A percentile compares a stretch with the other conserved stretches of the same genome.
Evolutionary conservation across 768 basidiomycete genomes (phyloP).

Genomic region (Leccinum uliginosum): DNA sequence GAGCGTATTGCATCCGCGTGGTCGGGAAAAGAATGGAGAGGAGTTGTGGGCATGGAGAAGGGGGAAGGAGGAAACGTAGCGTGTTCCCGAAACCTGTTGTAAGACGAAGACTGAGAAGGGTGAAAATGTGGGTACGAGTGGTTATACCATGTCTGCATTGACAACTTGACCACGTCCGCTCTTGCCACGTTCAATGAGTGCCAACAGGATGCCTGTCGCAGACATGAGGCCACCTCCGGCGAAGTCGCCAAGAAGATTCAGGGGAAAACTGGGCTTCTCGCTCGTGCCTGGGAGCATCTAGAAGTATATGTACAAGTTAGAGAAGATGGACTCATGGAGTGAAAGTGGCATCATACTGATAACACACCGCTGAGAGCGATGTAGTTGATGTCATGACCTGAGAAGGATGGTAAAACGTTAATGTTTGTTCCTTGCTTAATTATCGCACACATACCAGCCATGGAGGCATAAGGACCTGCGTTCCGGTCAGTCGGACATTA

Average conservation of each 20-base stretch:
- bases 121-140: not conserved
- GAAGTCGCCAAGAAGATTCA: constrained; percentile 79
- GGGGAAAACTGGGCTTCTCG: constrained; percentile 64
- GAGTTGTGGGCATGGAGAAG: constrained; percentile 41
- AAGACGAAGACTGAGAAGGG: not conserved
- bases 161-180: constrained; percentile 74
- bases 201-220: constrained; percentile 68
- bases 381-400: constrained; percentile 85
- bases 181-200: constrained; percentile 60
- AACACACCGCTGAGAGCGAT: constrained; percentile 74
- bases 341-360: constrained; percentile 39
- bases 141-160: constrained; percentile 66
- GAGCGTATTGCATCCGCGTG: constrained; percentile 55
- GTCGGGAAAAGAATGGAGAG: constrained; percentile 36
- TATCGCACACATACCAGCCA: constrained; percentile 55
- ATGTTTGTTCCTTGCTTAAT: not conserved
- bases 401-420: not conserved
- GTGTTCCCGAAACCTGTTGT: constrained; percentile 70
- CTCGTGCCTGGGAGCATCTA: constrained; percentile 65
- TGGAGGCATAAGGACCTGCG: constrained; percentile 63
- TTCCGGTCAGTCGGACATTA: constrained; percentile 14
- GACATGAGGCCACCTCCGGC: constrained; percentile 77
- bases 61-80: constrained; percentile 73
- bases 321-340: not conserved
- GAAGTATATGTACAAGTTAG: not conserved